Evolutionary conservation across 1,284 basidiomycete species (phyloP).

Genomic region (Moesziomyces globuligerus): DNA sequence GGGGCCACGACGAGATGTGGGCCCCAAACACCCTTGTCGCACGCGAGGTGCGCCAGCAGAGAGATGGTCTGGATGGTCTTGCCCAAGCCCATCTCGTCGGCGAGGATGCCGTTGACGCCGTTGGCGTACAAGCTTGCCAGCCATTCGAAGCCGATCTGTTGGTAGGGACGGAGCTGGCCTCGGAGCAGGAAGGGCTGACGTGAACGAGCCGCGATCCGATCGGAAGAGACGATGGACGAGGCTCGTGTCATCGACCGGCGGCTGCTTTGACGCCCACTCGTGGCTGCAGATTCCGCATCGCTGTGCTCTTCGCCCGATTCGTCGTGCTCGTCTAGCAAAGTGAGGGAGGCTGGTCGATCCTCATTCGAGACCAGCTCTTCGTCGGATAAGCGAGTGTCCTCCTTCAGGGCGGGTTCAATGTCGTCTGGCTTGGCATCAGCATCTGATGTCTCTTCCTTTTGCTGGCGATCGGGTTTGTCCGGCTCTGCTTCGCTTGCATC

Average conservation of each 20-base stretch:
- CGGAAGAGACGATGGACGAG: slow-evolving; percentile 68
- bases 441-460: background rate
- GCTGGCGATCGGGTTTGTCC: slow-evolving; percentile 1
- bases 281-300: slow-evolving; percentile 35
- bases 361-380: slow-evolving; percentile 37
- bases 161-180: slow-evolving; percentile 89
- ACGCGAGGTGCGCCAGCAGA: slow-evolving; percentile 89
- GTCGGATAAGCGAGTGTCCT: slow-evolving; percentile 15
- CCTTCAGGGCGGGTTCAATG: too few relatives aligned
- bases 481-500: slow-evolving; percentile 7
- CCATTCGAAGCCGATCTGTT: slow-evolving; percentile 94
- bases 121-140: slow-evolving; percentile 87
- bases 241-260: slow-evolving; percentile 45
- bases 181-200: slow-evolving; percentile 83
- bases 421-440: slow-evolving; percentile 5
- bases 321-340: slow-evolving; percentile 61
- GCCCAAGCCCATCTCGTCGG: slow-evolving; percentile 73
- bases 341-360: slow-evolving; percentile 8
- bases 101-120: slow-evolving; percentile 89
- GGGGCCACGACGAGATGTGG: slow-evolving; percentile 95
- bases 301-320: slow-evolving; percentile 23
- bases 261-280: slow-evolving; percentile 27
- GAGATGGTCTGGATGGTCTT: slow-evolving; percentile 98
- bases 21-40: slow-evolving; percentile 94
- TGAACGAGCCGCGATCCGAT: slow-evolving; percentile 26